A percentile compares a stretch with the other conserved stretches of the same genome.
Evolutionary conservation across 2,329 filamentous ascomycete genomes (phyloP).

Genomic region (Ceratocystiopsis minuta): DNA sequence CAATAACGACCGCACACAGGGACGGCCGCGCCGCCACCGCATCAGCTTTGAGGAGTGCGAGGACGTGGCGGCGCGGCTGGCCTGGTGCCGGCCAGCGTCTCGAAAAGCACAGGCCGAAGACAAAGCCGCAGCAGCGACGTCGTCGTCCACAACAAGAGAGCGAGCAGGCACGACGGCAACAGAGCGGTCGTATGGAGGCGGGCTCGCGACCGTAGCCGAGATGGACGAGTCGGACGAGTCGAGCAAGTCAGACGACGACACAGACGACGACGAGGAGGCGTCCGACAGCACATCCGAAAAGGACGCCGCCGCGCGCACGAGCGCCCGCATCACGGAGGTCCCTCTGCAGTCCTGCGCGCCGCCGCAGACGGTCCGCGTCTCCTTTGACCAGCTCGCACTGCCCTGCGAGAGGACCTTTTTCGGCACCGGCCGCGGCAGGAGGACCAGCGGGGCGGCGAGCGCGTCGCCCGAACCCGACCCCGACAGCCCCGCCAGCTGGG

Average conservation of each 20-base stretch:
- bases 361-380: constrained; percentile 40
- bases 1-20: constrained; percentile 8
- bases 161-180: too few species aligned
- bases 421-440: constrained; percentile 16
- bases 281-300: too few species aligned
- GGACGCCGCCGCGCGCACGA: constrained; percentile 12
- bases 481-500: constrained; percentile 38
- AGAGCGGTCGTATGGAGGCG: constrained; percentile 13
- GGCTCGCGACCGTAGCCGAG: constrained; percentile 35
- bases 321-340: constrained; percentile 13
- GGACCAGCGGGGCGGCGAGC: neutral
- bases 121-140: neutral
- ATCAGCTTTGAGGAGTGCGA: constrained; percentile 65
- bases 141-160: constrained; percentile 2
- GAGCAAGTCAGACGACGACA: constrained; percentile 1
- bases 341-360: constrained; percentile 28
- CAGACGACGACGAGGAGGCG: too few species aligned
- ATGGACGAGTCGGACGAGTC: constrained; percentile 31
- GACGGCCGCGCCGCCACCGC: constrained; percentile 12
- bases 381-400: constrained; percentile 52
- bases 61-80: constrained; percentile 54
- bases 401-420: constrained; percentile 65
- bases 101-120: too few species aligned
- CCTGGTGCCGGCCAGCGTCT: constrained; percentile 47
- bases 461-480: too few species aligned